Evolutionary conservation across 2,329 filamentous ascomycete genomes (phyloP), one percentile per base, ranked within the genome.

Genomic region (Rhynchosporium agropyri): DNA sequence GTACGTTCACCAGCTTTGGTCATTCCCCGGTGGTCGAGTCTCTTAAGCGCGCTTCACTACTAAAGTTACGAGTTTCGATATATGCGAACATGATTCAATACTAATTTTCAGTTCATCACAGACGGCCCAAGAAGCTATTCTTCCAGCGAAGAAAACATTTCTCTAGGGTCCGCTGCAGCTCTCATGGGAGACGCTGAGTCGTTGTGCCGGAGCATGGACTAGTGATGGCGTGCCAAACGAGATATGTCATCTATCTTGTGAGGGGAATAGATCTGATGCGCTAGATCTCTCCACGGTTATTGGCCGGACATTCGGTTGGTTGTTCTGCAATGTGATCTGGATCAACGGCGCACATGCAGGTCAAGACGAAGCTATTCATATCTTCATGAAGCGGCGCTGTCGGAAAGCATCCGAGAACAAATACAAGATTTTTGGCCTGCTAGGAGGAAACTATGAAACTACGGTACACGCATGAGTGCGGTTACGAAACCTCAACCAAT

Each of bases 261-360:
- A n/a, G 20, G 3, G 4, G 13, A 13, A 43, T 4, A 51, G 12
- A 10, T 31, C 48, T 15, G 48, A 51, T 31, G 7, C 36, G 48
- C n/a, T 31, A 36, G 29, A 29, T 15, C 20, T 20, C 20, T 20
- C 20, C 20, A 20, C 20, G 20, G 20, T 51, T 5, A 51, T 51
- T 15, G 29, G 36, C 2, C 29, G 48, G 3, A 51, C 48, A 4
- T 3, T 51, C 3, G 48, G 48, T 7, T 51, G 48, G 48, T 15
- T 51, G 13, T 15, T 51, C 29, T 36, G 29, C 48, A 51, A 51
- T 15, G 48, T 51, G 29, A 51, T 51, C 20, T 51, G 48, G 48
- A 51, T 51, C 48, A 36, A 51, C 13, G 29, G 48, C 3, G 48
- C 48, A 4, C 48, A 51, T 7, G 10, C 28, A 2, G 28, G 29